phyloP scores from a whole-genome alignment of 2,329 filamentous ascomycete genomes.

The Cercospora nicotianae region DNA sequence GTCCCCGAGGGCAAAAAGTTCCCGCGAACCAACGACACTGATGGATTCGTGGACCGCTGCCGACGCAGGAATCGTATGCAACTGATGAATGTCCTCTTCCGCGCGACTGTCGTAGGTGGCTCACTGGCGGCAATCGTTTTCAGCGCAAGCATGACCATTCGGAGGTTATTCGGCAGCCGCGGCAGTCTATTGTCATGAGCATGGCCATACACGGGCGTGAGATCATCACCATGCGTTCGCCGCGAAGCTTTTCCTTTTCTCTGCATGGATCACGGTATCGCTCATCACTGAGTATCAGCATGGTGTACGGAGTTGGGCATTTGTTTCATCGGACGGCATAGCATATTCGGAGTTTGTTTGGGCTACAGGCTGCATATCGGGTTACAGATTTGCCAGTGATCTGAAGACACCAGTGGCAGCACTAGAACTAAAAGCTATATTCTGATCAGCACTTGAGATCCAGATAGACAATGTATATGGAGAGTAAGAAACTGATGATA shows the following conservation, averaged over 20 bases:
- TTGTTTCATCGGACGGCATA: neutral
- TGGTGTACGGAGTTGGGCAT: slow-evolving; percentile 9
- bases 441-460: neutral
- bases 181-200: slow-evolving; percentile 21
- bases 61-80: slow-evolving; percentile 55
- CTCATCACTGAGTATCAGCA: slow-evolving; percentile 1
- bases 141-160: slow-evolving; percentile 39
- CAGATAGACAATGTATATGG: neutral
- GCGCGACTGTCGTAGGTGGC: slow-evolving; percentile 53
- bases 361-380: neutral
- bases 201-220: neutral
- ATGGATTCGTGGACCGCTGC: slow-evolving; percentile 57
- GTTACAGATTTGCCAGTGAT: neutral
- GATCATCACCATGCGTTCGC: neutral
- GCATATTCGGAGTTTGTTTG: neutral
- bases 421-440: neutral
- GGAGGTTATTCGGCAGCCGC: slow-evolving; percentile 37
- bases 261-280: neutral
- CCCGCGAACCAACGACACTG: slow-evolving; percentile 55
- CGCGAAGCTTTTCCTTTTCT: too few species aligned
- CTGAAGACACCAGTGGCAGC: neutral
- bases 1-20: slow-evolving; percentile 52
- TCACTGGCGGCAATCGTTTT: slow-evolving; percentile 48
- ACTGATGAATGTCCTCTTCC: slow-evolving; percentile 56
- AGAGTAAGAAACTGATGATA: neutral